Evolutionary conservation across 2,329 filamentous ascomycete species (phyloP), one percentile per base, ranked within the genome.

Genomic region (Chaetomium globosum): DNA sequence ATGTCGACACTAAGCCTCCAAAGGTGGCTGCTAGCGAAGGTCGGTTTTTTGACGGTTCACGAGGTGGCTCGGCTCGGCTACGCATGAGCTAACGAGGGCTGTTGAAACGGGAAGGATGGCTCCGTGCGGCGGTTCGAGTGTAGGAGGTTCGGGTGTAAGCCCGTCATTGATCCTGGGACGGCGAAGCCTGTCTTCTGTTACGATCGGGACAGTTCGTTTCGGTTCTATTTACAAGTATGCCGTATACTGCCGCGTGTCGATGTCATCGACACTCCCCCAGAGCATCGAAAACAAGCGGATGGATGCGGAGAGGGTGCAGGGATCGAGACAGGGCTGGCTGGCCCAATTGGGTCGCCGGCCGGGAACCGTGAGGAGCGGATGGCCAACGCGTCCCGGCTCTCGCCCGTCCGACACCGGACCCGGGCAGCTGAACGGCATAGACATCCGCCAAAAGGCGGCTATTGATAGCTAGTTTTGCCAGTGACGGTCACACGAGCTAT

Each of bases 1-100:
- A 30, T 2, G 55, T n/a, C 36, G 31, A 23, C 52, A 56, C 61
- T 63, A 63, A 57, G 46, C 62, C 57, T 55, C 62, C 57, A 64
- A 64, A 60, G 62, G 36, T 59, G 61, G 8, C 33, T 26, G 33
- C 26, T 48, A 55, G 55, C 55, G 61, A 64, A 33, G 30, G 6
- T 2, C 2, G 19, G 23, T 21, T 28, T 9, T 26, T n/a, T 21
- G 48, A 9, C 31, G 10, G 16, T 43, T 19, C 16, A 43, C 39
- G 39, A 43, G 16, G 39, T n/a, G 39, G 39, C 16, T 43, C 39
- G 39, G 23, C 36, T 26, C 23, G 26, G 19, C 19, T 36, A 12
- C 33, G 33, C 8, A 36, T 36, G 12, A 36, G 12, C 8, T 36
- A 10, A 10, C 12, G 5, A 12, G 12, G 3, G 19, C 19, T n/a